These are phyloP conservation scores for Thymus quinquecostatus DNA, from an alignment of 257 asterid species.

Conservation along the genomic window DNA sequence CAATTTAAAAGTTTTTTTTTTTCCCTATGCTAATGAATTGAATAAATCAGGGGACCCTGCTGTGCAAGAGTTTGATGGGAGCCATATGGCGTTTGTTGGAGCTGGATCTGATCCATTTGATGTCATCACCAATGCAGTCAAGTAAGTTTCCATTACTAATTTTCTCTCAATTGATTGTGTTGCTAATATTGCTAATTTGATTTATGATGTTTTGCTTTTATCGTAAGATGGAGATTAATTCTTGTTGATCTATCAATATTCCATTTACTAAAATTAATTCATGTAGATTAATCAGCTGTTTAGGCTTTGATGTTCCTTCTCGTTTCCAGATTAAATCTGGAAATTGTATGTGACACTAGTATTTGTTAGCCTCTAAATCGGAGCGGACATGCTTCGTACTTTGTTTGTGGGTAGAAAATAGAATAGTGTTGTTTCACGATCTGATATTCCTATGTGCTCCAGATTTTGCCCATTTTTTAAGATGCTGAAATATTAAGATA, in stretches of 20 bases:
- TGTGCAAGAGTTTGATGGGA: constrained; percentile 85
- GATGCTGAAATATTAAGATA: constrained; percentile 4
- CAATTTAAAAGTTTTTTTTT: neutral
- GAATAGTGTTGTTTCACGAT: neutral
- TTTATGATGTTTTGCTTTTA: too few species aligned
- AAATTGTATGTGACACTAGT: neutral
- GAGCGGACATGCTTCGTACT: neutral
- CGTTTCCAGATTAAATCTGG: neutral
- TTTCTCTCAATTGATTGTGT: neutral
- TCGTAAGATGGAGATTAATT: too few species aligned
- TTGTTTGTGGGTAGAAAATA: neutral
- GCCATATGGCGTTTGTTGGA: constrained; percentile 75
- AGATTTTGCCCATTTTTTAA: neutral
- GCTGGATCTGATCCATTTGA: constrained; percentile 97
- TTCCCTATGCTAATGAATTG: neutral
- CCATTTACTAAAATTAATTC: neutral
- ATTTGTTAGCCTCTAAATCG: neutral
- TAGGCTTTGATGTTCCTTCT: neutral
- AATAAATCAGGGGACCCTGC: constrained; percentile 76
- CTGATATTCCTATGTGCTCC: neutral
- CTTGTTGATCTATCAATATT: neutral
- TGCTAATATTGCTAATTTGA: neutral
- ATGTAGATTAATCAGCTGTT: neutral
- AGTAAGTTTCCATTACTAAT: constrained; percentile 49
- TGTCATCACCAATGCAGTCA: constrained; percentile 85